Evolutionary conservation across 306 rosid genomes (phyloP).

Genomic region (Hippophae rhamnoides): DNA sequence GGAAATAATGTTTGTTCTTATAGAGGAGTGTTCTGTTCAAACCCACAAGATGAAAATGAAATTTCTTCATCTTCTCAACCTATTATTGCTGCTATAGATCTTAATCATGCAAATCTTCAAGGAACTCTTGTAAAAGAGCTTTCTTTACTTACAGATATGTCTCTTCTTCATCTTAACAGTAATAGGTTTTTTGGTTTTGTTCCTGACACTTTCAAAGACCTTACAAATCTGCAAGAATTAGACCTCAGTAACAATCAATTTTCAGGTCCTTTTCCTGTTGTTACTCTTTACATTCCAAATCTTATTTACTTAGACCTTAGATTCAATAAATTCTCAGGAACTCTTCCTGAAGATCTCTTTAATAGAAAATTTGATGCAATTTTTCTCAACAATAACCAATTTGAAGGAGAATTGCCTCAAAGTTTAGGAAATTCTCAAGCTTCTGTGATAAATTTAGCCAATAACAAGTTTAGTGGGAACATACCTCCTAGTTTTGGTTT

Average conservation of each 20-base stretch:
- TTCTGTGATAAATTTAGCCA: constrained; percentile 82
- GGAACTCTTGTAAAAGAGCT: constrained; percentile 75
- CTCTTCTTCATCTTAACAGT: constrained; percentile 76
- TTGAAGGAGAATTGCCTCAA: constrained; percentile 73
- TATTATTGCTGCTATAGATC: constrained; percentile 75
- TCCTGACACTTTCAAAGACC: constrained; percentile 60
- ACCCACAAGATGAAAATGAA: constrained; percentile 27
- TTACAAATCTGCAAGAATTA: constrained; percentile 52
- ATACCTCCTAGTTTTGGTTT: constrained; percentile 79
- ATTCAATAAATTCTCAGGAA: constrained; percentile 66
- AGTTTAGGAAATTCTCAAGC: constrained; percentile 85
- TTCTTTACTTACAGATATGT: constrained; percentile 58
- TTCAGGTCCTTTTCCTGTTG: constrained; percentile 69
- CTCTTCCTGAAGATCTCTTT: constrained; percentile 66
- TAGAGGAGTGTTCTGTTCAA: constrained; percentile 75
- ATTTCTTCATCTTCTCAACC: constrained; percentile 27
- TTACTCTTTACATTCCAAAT: constrained; percentile 47
- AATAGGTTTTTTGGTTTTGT: constrained; percentile 63
- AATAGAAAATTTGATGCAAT: constrained; percentile 66
- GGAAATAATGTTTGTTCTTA: constrained; percentile 82
- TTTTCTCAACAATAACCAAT: constrained; percentile 74
- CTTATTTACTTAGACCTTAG: constrained; percentile 85
- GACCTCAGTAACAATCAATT: constrained; percentile 85
- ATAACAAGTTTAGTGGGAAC: constrained; percentile 60
- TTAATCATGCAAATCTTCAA: constrained; percentile 81